phyloP scores from a whole-genome alignment of 2,329 filamentous ascomycete genomes.

The Scytalidium sp. region DNA sequence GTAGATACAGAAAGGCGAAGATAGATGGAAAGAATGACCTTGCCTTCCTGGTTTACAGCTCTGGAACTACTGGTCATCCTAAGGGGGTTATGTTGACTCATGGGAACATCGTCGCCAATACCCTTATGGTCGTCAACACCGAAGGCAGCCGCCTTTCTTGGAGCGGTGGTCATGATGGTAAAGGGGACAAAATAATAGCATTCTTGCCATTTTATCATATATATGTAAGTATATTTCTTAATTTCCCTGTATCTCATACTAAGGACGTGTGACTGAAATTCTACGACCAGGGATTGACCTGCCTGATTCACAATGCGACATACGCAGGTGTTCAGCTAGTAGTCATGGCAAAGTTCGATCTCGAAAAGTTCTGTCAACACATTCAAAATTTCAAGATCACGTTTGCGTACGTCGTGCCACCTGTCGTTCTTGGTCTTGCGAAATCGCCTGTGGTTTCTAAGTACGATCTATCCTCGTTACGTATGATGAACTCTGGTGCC shows the following conservation, averaged over 20 bases:
- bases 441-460: conserved; percentile 77
- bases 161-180: conserved; percentile 55
- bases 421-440: conserved; percentile 74
- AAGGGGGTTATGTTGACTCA: conserved; percentile 91
- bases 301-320: conserved; percentile 66
- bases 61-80: conserved; percentile 84
- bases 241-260: background rate
- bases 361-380: conserved; percentile 73
- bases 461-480: conserved; percentile 75
- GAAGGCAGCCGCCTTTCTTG: conserved; percentile 56
- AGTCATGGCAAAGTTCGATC: conserved; percentile 77
- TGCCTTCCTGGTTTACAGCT: conserved; percentile 83
- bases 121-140: conserved; percentile 49
- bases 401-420: conserved; percentile 79
- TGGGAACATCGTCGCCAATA: conserved; percentile 75
- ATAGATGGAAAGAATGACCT: conserved; percentile 69
- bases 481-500: conserved; percentile 84
- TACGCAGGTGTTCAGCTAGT: conserved; percentile 64
- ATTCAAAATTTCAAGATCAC: conserved; percentile 75
- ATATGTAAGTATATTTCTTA: conserved; percentile 57
- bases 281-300: conserved; percentile 57
- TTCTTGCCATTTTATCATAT: conserved; percentile 91
- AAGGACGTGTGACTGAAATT: conserved; percentile 6
- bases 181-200: conserved; percentile 71
- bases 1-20: conserved; percentile 56